Conservation (phyloP, 768 basidiomycete genomes). For the Xerocomellus amylosporus region DNA sequence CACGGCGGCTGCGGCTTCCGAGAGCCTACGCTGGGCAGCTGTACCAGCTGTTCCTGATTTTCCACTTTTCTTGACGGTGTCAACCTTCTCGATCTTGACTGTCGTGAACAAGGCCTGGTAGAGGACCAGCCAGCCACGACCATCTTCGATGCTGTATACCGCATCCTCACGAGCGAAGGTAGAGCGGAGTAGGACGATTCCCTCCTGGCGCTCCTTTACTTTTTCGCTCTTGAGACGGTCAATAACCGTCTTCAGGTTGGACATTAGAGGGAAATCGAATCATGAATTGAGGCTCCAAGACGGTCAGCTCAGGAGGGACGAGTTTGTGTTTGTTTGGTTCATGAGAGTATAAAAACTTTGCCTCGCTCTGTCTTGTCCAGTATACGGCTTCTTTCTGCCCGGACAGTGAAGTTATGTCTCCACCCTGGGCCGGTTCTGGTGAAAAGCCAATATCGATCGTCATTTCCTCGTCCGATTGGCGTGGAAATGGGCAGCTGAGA, state of each 20-base stretch:
- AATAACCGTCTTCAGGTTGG: constrained; percentile 47
- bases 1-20: constrained; percentile 62
- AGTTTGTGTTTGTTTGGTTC: constrained; percentile 33
- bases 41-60: constrained; percentile 41
- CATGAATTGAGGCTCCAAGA: constrained; percentile 1
- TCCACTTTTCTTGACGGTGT: constrained; percentile 40
- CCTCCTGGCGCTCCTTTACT: constrained; percentile 69
- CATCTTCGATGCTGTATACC: constrained; percentile 38
- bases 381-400: constrained; percentile 71
- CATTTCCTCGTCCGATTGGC: constrained; percentile 53
- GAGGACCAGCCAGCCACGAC: constrained; percentile 57
- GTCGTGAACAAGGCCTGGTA: constrained; percentile 71
- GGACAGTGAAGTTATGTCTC: constrained; percentile 56
- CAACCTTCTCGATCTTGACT: constrained; percentile 60
- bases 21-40: constrained; percentile 57
- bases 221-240: constrained; percentile 57
- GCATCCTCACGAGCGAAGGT: constrained; percentile 50
- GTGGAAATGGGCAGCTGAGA: constrained; percentile 49
- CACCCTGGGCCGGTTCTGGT: constrained; percentile 81
- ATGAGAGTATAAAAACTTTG: constrained; percentile 22
- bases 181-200: constrained; percentile 48
- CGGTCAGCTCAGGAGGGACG: constrained; percentile 1
- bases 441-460: constrained; percentile 61
- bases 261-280: constrained; percentile 25
- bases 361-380: background rate